Evolutionary conservation across 176 grass and related monocot genomes (phyloP), one percentile per base, ranked within the genome.

Genomic region (Aegilops bicornis): DNA sequence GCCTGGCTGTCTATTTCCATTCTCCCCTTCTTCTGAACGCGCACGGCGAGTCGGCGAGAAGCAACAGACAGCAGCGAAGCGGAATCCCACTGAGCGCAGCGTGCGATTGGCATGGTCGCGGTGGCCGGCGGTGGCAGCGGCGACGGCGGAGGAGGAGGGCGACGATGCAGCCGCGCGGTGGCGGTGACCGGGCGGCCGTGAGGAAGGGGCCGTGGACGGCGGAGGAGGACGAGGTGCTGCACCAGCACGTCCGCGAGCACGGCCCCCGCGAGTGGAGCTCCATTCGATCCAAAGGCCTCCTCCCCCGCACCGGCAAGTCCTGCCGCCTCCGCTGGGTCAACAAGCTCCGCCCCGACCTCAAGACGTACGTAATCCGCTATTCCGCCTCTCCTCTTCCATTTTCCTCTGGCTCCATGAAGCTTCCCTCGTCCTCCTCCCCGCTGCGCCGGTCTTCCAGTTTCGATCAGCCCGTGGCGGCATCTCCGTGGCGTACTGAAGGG

Each of bases 281-380:
- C 83, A 80, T 95, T 87, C 83, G 76, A 73, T 85, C 82, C 68
- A 91, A 87, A 30, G 87, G 87, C 10, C 32, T 87, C 10, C 86
- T 95, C 10, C 48, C 33, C 5, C 86, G 91, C 64, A 78, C 73
- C 64, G 94, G 94, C 50, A 89, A 95, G 81, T 88, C 89, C 0
- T 93, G 93, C 77, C 86, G 84, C 25, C 84, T 95, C 42, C 86
- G 90, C 10, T 90, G 88, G 90, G 88, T 89, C 36, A 95, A 95
- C 80, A 87, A 91, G 50, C 90, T 95, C 64, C 87, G 72, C 30
- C 91, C 93, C 0, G 48, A 78, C 79, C 71, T 93, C 37, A 89
- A 83, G 88, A 93, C 80, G 85, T 58, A 58, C 50, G 50, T 88
- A 84, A 48, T 8, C 72, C 72, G 2, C 25, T 88, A 84, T 39